Evolutionary conservation across 225 moss, liverwort and hornwort species (phyloP), one percentile per base, ranked within the genome.

Genomic region (Pleurozium schreberi): DNA sequence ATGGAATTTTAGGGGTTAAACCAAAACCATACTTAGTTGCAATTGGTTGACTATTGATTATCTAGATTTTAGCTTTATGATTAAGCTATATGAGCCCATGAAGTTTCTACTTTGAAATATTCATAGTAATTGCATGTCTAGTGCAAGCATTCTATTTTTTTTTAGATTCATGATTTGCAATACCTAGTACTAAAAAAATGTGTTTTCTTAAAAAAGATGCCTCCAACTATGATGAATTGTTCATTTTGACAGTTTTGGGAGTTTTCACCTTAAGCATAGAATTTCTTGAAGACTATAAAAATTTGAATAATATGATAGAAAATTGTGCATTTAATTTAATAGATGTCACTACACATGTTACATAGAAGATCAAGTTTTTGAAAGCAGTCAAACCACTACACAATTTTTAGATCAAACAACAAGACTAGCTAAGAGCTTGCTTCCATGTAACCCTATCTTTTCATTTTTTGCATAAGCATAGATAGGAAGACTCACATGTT

Each of bases 271-370:
- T n/a, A n/a, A 71, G 7, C 15, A 27, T 27, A 6, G 6, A 6
- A 28, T 45, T 28, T 28, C 28, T 0, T 30, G 0, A 73, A 18
- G 6, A 45, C 30, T 45, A 4, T 18, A 6, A 45, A 71, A 45
- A 16, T 43, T 3, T 0, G 3, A 43, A 74, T 0, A 45, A 1
- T 2, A 0, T 0, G 0, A 30, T 3, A 0, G 1, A 3, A 47
- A 47, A 31, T 2, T 49, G 3, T 75, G 12, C 7, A 49, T 2
- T 47, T 33, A 49, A 49, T 49, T 7, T 49, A 17, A 49, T 75
- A 30, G 4, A 74, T 31, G 10, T 74, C 4, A 31, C 28, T 31
- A 20, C 19, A 75, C 5, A 33, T 2, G 2, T 2, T 75, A 50
- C 3, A 12, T 13, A 50, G 5, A 34, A 27, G 8, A 33, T 33